These are phyloP conservation scores for Boletellus dicymbophilus DNA, from an alignment of 1,284 basidiomycete genomes.

Conservation along the genomic window DNA sequence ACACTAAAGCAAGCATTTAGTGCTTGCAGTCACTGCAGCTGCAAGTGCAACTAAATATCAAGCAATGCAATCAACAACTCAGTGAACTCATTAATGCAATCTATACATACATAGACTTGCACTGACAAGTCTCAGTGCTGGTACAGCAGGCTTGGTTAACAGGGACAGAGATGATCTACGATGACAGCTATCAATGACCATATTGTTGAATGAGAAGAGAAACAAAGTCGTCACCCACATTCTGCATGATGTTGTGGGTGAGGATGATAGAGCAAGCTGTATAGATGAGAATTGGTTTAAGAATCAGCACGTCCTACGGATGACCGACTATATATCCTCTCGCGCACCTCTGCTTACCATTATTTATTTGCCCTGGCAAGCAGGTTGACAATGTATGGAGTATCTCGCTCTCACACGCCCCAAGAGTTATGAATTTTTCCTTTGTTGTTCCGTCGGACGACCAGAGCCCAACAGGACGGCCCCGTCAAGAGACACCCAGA, in stretches of 20 bases:
- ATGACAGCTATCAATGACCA: background rate
- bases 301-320: background rate
- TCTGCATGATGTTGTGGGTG: background rate
- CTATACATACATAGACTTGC: background rate
- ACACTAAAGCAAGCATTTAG: too few relatives aligned
- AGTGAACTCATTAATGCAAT: background rate
- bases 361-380: too few relatives aligned
- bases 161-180: background rate
- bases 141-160: background rate
- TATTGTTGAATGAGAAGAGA: background rate
- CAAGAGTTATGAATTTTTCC: background rate
- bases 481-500: too few relatives aligned
- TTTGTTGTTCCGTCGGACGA: too few relatives aligned
- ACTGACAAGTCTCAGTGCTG: background rate
- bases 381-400: too few relatives aligned
- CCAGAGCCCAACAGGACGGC: too few relatives aligned
- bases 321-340: background rate
- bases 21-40: slow-evolving; percentile 23
- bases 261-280: background rate
- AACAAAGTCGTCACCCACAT: background rate
- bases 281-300: background rate
- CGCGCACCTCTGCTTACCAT: background rate
- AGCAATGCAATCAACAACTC: background rate
- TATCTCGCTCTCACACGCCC: background rate
- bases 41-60: slow-evolving; percentile 18